Conservation (phyloP, 805 yeast genomes). For the Tetrapisispora iriomotensis region DNA sequence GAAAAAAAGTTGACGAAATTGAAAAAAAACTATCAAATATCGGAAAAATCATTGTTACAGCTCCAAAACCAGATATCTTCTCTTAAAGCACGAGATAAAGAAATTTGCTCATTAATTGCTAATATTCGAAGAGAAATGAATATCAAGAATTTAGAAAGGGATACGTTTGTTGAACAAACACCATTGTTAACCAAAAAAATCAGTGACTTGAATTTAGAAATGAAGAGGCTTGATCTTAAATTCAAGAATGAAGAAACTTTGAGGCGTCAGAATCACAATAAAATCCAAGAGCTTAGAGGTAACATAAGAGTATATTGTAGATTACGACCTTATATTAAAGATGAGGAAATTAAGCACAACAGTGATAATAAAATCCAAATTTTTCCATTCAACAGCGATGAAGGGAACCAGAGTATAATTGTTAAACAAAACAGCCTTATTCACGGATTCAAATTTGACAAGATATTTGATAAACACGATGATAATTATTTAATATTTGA, state of each 20-base stretch:
- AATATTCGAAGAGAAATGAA: too few relatives aligned
- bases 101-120: too few relatives aligned
- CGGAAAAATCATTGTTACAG: too few relatives aligned
- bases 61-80: too few relatives aligned
- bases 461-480: slow-evolving; percentile 49
- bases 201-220: slow-evolving; percentile 2
- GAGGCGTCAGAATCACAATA: slow-evolving; percentile 60
- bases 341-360: slow-evolving; percentile 11
- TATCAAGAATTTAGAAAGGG: too few relatives aligned
- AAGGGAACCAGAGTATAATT: slow-evolving; percentile 21
- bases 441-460: slow-evolving; percentile 59
- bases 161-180: slow-evolving; percentile 2
- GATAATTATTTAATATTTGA: slow-evolving; percentile 61
- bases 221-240: slow-evolving; percentile 25
- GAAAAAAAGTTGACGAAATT: slow-evolving; percentile 8
- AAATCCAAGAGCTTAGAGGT: slow-evolving; percentile 79
- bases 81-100: too few relatives aligned
- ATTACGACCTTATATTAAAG: slow-evolving; percentile 46
- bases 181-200: neutral
- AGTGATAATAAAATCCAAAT: slow-evolving; percentile 24
- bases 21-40: neutral
- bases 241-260: slow-evolving; percentile 38
- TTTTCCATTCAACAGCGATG: slow-evolving; percentile 18
- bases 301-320: slow-evolving; percentile 88
- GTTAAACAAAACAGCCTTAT: slow-evolving; percentile 5